Evolutionary conservation across 805 yeast species (phyloP).

Genomic region (Pichia ethanolica): DNA sequence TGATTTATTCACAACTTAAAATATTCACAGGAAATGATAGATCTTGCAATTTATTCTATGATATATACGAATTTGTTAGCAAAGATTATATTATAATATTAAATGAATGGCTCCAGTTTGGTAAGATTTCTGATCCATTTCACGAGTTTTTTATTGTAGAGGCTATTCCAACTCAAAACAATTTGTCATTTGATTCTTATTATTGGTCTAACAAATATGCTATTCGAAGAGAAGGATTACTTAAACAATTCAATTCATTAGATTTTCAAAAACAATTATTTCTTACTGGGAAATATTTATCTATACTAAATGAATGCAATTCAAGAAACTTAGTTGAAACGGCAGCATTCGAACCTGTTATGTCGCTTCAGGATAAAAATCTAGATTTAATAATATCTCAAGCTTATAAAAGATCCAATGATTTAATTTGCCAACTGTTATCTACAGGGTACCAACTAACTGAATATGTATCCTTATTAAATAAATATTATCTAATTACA

Average conservation of each 20-base stretch:
- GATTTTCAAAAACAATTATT: constrained; percentile 58
- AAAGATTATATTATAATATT: constrained; percentile 58
- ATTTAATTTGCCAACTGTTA: constrained; percentile 46
- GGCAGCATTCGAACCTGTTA: constrained; percentile 2
- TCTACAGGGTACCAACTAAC: constrained; percentile 52
- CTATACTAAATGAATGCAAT: constrained; percentile 50
- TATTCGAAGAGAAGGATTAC: constrained; percentile 65
- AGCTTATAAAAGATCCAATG: constrained; percentile 65
- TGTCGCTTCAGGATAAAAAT: constrained; percentile 26
- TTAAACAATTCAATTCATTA: constrained; percentile 50
- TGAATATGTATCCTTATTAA: constrained; percentile 40
- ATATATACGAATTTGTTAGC: constrained; percentile 53
- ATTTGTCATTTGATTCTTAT: constrained; percentile 34
- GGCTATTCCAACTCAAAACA: constrained; percentile 4
- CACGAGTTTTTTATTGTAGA: constrained; percentile 74
- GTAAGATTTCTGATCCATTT: constrained; percentile 68
- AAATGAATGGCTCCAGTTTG: constrained; percentile 71
- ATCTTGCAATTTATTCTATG: constrained; percentile 43
- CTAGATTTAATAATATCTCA: constrained; percentile 48
- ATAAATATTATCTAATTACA: constrained; percentile 50
- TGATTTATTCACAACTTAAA: constrained; percentile 52
- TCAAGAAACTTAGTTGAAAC: neutral
- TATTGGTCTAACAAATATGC: constrained; percentile 73
- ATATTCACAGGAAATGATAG: constrained; percentile 58
- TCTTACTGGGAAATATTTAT: constrained; percentile 77